Base-by-base conservation (phyloP, 2,329 filamentous ascomycete genomes). In the Sarocladium kiliense region DNA sequence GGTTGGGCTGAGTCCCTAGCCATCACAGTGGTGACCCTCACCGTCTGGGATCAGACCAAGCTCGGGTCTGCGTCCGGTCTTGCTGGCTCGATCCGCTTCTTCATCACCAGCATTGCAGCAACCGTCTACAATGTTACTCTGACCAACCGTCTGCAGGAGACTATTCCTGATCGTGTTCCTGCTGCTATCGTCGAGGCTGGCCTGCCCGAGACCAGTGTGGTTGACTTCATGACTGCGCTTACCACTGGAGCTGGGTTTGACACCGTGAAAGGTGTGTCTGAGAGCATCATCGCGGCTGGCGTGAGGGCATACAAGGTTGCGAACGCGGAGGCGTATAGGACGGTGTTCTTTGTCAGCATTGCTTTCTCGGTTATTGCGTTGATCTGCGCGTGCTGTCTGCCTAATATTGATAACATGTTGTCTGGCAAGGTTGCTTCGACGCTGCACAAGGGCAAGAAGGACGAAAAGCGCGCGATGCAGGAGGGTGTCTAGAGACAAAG, bases 61-160 rank as follows among this genome's bases (percentile, higher is more conserved):
- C 62, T 72, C n/a, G 69, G 69, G 9, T 67, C 63, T 18, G 66
- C 67, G 1, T 62, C 63, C 21, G 70, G 69, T 18, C 57, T 70
- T n/a, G 68, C 68, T 2, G 69, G 69, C 6, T 68, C 65, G 18
- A 69, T 73, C 54, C 66, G 69, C 10, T 69, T 68, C 57, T 63
- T 67, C 45, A 68, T 70, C 53, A 66, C 62, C 34, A 63, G 60
- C 50, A 66, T 72, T 32, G 65, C 66, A 3, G 59, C 64, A 16
- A 68, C 69, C 1, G 60, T 72, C 18, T 72, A 71, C 59, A 64
- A 60, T 10, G 65, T 66, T 14, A 65, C 69, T 11, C 62, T 72
- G 19, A 65, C 58, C 36, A 70, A 69, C 55, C 65, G 69, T 19
- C 62, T 72, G 19, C 55, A 61, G 1, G 51, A 61, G 9, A 68